Evolutionary conservation across 164 flowering plant species (phyloP).

Genomic region (Vitis vinifera): ASM3070453v1 NC_081815.1:2057001-2057500

Average conservation of each 20-base stretch:
- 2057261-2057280: constrained; percentile 62
- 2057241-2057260: constrained; percentile 89
- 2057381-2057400: no score
- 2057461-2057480: no score
- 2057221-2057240: constrained; percentile 89
- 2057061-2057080: constrained; percentile 7
- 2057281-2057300: constrained; percentile 50
- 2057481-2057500: no score
- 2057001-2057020: no score
- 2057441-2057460: no score
- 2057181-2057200: constrained; percentile 75
- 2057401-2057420: no score
- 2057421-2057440: no score
- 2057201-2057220: constrained; percentile 72
- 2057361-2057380: no score
- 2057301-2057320: neutral
- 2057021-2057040: no score
- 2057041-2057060: neutral
- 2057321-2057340: no score
- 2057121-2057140: constrained; percentile 75
- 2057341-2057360: no score
- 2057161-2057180: constrained; percentile 77
- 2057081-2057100: neutral
- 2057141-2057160: constrained; percentile 90
- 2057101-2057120: constrained; percentile 50